Evolutionary conservation across 2,329 filamentous ascomycete genomes (phyloP), one percentile per base, ranked within the genome.

Genomic region (Fusarium sp.): DNA sequence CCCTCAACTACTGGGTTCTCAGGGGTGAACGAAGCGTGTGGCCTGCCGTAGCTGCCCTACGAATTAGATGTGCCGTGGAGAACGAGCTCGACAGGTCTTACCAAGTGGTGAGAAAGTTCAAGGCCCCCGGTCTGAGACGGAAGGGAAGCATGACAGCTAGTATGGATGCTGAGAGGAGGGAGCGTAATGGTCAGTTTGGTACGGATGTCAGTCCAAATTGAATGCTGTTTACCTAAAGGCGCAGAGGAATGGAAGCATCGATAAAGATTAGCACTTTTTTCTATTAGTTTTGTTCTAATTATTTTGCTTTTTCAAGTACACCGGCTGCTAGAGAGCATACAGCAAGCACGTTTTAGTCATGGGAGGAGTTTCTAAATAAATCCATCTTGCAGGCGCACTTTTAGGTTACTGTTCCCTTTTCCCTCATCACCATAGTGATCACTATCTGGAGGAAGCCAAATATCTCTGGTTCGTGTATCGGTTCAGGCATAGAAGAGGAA

Each of bases 11-110:
- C 73, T 98, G 94, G 95, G 94, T 97, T 56, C 79, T 90, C 31
- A 86, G 91, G 57, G 95, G 95, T 3, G 95, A 98, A 80, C 84
- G 90, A 66, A 94, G 92, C 70, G 93, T 97, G 0, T 98, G 95
- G 94, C 95, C 94, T 1, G 93, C 93, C 4, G 89, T 97, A 5
- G 90, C 90, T 31, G 93, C 94, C 16, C 80, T 98, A 65, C 91
- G 91, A 73, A 90, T 97, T 9, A 84, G 95, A 9, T 96, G 93
- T 78, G 91, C 90, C 7, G 87, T 98, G 10, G 95, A 98, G 79
- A 91, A 94, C 58, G 94, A 97, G 77, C 84, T 98, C 13, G 94
- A 98, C 78, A 84, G 90, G 48, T 92, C 93, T 1, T 98, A 97
- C 78, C 92, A 97, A 79, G 83, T 91, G 60, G 91, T 95, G 0